Conservation (phyloP, 352 stramenopile genomes). For the Phytophthora pisi region DNA sequence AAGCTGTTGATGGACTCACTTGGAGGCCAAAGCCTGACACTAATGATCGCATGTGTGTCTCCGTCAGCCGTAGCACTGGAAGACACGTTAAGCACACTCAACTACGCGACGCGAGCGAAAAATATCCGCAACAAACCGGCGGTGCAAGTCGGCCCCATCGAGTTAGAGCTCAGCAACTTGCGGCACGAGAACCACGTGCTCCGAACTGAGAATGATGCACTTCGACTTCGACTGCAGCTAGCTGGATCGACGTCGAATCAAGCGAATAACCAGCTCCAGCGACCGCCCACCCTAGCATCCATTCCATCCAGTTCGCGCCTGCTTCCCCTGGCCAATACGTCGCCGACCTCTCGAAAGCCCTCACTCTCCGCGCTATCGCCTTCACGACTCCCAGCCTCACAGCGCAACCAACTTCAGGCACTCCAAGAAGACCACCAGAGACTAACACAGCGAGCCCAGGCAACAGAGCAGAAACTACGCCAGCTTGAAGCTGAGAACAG, state of each 20-base stretch:
- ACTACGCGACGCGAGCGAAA: slow-evolving; percentile 84
- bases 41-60: slow-evolving; percentile 88
- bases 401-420: slow-evolving; percentile 55
- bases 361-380: slow-evolving; percentile 15
- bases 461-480: slow-evolving; percentile 35
- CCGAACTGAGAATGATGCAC: slow-evolving; percentile 57
- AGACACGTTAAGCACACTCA: slow-evolving; percentile 86
- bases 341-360: slow-evolving; percentile 8
- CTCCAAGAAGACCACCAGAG: slow-evolving; percentile 76
- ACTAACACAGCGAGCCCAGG: slow-evolving; percentile 36
- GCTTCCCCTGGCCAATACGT: slow-evolving; percentile 29
- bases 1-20: slow-evolving; percentile 88
- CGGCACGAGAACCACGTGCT: slow-evolving; percentile 71
- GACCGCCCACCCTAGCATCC: slow-evolving; percentile 29
- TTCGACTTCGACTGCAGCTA: slow-evolving; percentile 58
- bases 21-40: slow-evolving; percentile 77
- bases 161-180: slow-evolving; percentile 62
- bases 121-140: slow-evolving; percentile 87
- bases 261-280: slow-evolving; percentile 6
- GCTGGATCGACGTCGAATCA: slow-evolving; percentile 10
- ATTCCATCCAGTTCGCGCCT: slow-evolving; percentile 38
- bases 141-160: slow-evolving; percentile 70
- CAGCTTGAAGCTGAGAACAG: slow-evolving; percentile 61
- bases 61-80: slow-evolving; percentile 60
- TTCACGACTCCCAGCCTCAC: slow-evolving; percentile 4